Base-by-base conservation (phyloP, 164 flowering plant species). In the Nymphaea colorata region DNA sequence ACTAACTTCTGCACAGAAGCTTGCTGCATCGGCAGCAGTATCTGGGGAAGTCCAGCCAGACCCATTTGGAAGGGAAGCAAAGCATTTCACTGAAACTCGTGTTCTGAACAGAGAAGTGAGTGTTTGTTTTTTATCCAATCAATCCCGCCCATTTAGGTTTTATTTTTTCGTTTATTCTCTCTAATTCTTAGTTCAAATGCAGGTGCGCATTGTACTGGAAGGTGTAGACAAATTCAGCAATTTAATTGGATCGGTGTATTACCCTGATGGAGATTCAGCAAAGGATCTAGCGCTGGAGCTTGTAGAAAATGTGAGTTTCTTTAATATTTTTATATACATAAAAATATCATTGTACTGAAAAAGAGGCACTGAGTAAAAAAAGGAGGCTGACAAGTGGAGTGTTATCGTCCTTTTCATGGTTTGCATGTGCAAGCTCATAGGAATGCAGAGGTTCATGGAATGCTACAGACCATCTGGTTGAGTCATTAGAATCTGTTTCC, bases 131-230 rank as follows among this genome's bases (percentile, higher is more conserved):
- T 62, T 8, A 66, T 62, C 60, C 36, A 25, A 25, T 25, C 36
- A 16, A 69, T 76, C 76, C 64, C 44, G 84, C 25, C 67, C 12
- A 53, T 67, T 63, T 70, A 1, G 4, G 3, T 65, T 59, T 10
- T n/a, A 43, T 12, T 8, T 69, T 25, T 25, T 25, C 36, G 36
- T 25, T 25, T 25, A 25, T 25, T 60, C n/a, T 69, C 77, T 77
- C 47, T 62, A 66, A 61, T 61, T 72, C 43, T 64, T 7, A 59
- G 41, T 73, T 25, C 62, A 51, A 66, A 69, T 72, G 62, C 83
- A 95, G 98, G 99, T 95, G 15, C 88, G 96, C 10, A 89, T 95
- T 77, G 91, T 95, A 44, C 81, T 89, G 63, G 98, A 95, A 75
- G 96, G 96, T 62, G 95, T 84, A 64, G 99, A 95, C 82, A 92